phyloP scores from a whole-genome alignment of 768 basidiomycete genomes.

The Astraeus odoratus region DNA sequence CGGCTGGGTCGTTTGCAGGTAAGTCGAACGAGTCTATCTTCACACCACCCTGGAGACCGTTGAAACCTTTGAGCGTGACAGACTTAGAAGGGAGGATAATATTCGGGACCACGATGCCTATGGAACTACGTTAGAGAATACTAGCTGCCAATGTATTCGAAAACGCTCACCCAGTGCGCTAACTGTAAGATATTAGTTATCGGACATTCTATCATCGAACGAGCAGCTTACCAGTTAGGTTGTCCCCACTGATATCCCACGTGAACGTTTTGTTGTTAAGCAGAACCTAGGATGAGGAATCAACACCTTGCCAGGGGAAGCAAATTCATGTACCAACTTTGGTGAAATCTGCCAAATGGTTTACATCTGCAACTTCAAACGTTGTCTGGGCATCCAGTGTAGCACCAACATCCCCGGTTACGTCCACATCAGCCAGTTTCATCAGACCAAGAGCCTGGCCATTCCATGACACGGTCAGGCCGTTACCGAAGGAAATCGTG shows the following conservation, averaged over 20 bases:
- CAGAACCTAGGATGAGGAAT: conserved; percentile 31
- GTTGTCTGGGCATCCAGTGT: conserved; percentile 44
- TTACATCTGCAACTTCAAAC: conserved; percentile 54
- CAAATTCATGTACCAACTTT: conserved; percentile 34
- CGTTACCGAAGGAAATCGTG: conserved; percentile 54
- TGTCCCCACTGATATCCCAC: conserved; percentile 62
- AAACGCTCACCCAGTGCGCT: conserved; percentile 44
- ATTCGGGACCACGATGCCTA: conserved; percentile 52
- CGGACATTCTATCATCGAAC: background rate
- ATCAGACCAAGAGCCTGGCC: conserved; percentile 53
- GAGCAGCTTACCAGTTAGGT: conserved; percentile 44
- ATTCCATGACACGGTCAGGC: conserved; percentile 55
- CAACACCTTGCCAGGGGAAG: background rate
- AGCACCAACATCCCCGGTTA: conserved; percentile 60
- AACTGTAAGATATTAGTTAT: conserved; percentile 33
- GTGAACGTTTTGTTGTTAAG: conserved; percentile 60
- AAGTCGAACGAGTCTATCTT: conserved; percentile 62
- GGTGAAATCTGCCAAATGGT: conserved; percentile 56
- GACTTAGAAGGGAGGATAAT: conserved; percentile 49
- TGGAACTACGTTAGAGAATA: background rate
- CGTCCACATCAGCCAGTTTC: conserved; percentile 50
- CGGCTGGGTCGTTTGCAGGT: conserved; percentile 61
- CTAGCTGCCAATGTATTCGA: background rate
- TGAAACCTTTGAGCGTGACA: conserved; percentile 64
- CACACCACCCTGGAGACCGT: conserved; percentile 58